Evolutionary conservation across 768 basidiomycete genomes (phyloP), one percentile per base, ranked within the genome.

Genomic region (Mycena epipterygia): DNA sequence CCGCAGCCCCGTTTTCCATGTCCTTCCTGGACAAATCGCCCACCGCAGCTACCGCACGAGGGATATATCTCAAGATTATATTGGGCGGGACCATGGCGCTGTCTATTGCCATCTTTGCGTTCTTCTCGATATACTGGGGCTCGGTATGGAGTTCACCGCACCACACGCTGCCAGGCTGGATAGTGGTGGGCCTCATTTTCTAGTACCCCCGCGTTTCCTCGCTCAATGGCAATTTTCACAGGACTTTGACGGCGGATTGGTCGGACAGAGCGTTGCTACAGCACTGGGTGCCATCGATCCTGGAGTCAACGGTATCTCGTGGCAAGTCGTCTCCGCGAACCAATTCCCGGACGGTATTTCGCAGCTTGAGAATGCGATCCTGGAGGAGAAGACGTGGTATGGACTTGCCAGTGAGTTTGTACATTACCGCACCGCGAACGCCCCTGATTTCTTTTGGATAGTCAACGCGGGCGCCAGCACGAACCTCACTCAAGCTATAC

Each of bases 81-180:
- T 19, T 82, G 8, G 73, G 75, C 9, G 84, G 83, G 19, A 73
- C 80, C 5, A 67, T 83, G 16, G 62, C 85, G 32, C 75, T 88
- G 17, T 74, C 82, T 13, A 56, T 89, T 48, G 75, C 85, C 27
- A 86, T 91, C 51, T 85, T 89, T 68, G 79, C 78, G 0, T 79
- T 90, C 30, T 78, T 91, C 66, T 79, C 89, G 3, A 89, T 91
- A 56, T 91, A 87, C 77, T 91, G 89, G 89, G 87, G 87, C 14
- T 80, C 88, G 14, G 76, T 88, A 6, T 89, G 89, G 80, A 83
- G 83, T 61, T 82, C 83, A 7, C 83, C 78, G 37, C 82, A 65
- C 0, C 77, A 82, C 49, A 86, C 86, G 32, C 75, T 91, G 32
- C 76, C 83, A 25, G 89, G 87, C 3, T 90, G 85, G 83, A 83